Percentiles rank a stretch among this genome's conserved stretches.
Conservation (phyloP, 768 basidiomycete species). For the Amanita rubescens region DNA sequence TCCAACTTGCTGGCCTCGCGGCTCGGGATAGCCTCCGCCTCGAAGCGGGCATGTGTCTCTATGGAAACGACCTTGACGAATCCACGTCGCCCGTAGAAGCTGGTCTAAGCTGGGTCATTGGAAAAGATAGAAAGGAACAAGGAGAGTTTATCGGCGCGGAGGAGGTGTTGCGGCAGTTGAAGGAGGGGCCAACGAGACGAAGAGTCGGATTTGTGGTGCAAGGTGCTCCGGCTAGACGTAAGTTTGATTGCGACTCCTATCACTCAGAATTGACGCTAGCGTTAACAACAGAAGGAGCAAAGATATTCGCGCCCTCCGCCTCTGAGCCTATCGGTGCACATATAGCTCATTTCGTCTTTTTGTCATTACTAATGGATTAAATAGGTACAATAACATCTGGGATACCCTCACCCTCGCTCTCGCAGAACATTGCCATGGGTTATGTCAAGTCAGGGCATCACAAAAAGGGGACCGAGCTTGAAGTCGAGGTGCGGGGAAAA, state of each 20-base stretch:
- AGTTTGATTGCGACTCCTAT: constrained; percentile 17
- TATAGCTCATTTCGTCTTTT: constrained; percentile 1
- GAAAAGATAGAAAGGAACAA: constrained; percentile 70
- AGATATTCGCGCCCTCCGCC: constrained; percentile 52
- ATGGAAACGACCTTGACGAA: constrained; percentile 92
- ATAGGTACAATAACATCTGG: constrained; percentile 83
- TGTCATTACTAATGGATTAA: background rate
- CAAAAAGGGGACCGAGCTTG: constrained; percentile 84
- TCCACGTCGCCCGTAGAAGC: constrained; percentile 83
- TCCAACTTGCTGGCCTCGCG: constrained; percentile 84
- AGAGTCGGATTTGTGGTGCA: constrained; percentile 80
- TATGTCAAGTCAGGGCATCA: constrained; percentile 78
- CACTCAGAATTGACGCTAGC: background rate
- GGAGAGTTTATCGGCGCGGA: constrained; percentile 74
- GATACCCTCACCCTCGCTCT: constrained; percentile 87
- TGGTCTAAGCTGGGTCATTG: constrained; percentile 88
- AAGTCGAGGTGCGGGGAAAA: constrained; percentile 81
- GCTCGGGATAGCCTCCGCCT: constrained; percentile 91
- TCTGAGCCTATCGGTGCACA: constrained; percentile 52
- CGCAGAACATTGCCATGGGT: constrained; percentile 94
- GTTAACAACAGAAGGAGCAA: constrained; percentile 60
- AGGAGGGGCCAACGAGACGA: constrained; percentile 67
- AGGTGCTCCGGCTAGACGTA: constrained; percentile 81
- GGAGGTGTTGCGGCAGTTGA: constrained; percentile 65
- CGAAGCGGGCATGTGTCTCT: constrained; percentile 96